A percentile compares a stretch with the other conserved stretches of the same genome.
Evolutionary conservation across 306 rosid species (phyloP).

Genomic region (Urtica urens): DNA sequence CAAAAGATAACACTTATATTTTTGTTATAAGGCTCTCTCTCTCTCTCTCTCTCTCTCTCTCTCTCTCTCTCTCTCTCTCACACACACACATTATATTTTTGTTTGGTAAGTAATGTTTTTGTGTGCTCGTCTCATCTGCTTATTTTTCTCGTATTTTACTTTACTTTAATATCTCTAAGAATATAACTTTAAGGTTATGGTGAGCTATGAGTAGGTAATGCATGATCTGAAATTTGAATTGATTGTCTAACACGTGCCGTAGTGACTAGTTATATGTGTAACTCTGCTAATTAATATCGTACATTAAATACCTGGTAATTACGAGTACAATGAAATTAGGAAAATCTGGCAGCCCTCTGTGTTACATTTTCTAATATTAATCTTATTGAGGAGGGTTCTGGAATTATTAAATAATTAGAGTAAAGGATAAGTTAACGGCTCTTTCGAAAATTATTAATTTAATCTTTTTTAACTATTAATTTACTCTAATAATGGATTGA

Average conservation of each 20-base stretch:
- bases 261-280: too few relatives aligned
- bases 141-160: neutral
- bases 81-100: neutral
- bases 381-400: too few relatives aligned
- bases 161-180: too few relatives aligned
- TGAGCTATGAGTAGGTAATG: too few relatives aligned
- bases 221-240: neutral
- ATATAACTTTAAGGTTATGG: too few relatives aligned
- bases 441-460: neutral
- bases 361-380: too few relatives aligned
- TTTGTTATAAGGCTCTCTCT: constrained; percentile 32
- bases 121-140: neutral
- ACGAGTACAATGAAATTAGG: too few relatives aligned
- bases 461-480: constrained; percentile 1
- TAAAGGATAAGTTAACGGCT: neutral
- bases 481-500: neutral
- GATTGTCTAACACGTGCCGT: neutral
- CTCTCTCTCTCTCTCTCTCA: neutral
- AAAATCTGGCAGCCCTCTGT: too few relatives aligned
- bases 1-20: constrained; percentile 42
- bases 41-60: neutral
- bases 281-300: too few relatives aligned
- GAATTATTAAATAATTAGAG: neutral
- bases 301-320: too few relatives aligned
- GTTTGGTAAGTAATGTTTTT: neutral